phyloP scores from a whole-genome alignment of 2,329 filamentous ascomycete species.

The Rhynchosporium secalis region DNA sequence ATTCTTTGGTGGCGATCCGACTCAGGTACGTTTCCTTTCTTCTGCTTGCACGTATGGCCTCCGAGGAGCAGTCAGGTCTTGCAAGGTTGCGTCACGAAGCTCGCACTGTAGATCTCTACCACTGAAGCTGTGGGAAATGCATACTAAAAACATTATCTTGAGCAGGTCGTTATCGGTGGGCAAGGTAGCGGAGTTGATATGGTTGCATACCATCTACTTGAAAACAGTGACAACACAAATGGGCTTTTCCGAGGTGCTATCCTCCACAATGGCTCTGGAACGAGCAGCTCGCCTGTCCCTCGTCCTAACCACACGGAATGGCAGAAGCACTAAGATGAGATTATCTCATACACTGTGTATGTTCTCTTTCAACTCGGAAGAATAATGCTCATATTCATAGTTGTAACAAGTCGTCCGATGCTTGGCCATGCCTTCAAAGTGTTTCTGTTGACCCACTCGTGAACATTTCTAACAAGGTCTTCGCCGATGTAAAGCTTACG shows the following conservation, averaged over 20 bases:
- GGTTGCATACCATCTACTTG: slow-evolving; percentile 23
- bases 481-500: slow-evolving; percentile 4
- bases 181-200: slow-evolving; percentile 24
- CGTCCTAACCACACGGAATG: slow-evolving; percentile 14
- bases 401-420: slow-evolving; percentile 6
- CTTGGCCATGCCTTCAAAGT: slow-evolving; percentile 22
- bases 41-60: neutral
- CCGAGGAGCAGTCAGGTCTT: neutral
- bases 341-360: slow-evolving; percentile 20
- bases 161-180: slow-evolving; percentile 25
- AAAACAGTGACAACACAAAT: slow-evolving; percentile 10
- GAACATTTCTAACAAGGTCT: slow-evolving; percentile 14
- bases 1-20: slow-evolving; percentile 45
- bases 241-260: slow-evolving; percentile 21
- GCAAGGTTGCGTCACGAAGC: neutral
- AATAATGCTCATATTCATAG: slow-evolving; percentile 8
- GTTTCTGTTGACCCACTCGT: slow-evolving; percentile 17
- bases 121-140: neutral
- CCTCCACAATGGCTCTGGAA: slow-evolving; percentile 22
- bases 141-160: neutral
- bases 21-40: slow-evolving; percentile 35
- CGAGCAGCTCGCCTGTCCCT: slow-evolving; percentile 21
- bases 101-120: too few relatives aligned
- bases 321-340: slow-evolving; percentile 16
- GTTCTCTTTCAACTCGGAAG: neutral